Percentiles rank a stretch among this genome's conserved stretches.
Evolutionary conservation across 768 basidiomycete species (phyloP).

Genomic region (Crepidotus variabilis): DNA sequence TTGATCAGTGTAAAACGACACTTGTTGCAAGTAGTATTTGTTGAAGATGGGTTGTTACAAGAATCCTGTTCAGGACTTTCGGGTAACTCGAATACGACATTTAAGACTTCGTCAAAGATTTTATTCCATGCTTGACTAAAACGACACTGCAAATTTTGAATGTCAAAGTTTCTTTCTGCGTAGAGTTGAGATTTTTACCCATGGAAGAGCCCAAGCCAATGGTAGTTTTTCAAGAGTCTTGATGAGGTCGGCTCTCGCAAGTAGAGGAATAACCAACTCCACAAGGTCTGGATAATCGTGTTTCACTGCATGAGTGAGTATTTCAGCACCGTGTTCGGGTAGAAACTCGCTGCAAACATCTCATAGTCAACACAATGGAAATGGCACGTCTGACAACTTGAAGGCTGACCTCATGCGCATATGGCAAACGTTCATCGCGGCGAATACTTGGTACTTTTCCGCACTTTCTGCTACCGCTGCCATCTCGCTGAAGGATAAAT

Average conservation of each 20-base stretch:
- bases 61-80: background rate
- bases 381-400: background rate
- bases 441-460: conserved; percentile 10
- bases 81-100: background rate
- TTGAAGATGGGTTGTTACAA: background rate
- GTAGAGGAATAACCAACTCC: background rate
- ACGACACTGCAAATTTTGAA: background rate
- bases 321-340: conserved; percentile 3
- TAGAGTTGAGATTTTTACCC: conserved; percentile 5
- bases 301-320: conserved; percentile 9
- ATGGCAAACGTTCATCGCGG: conserved; percentile 8
- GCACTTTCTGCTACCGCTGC: conserved; percentile 5
- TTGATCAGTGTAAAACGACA: background rate
- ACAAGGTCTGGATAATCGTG: conserved; percentile 13
- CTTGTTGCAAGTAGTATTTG: background rate
- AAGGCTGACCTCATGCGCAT: conserved; percentile 2
- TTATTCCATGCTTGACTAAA: background rate
- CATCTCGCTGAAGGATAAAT: background rate
- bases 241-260: conserved; percentile 7
- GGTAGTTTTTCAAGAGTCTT: conserved; percentile 10
- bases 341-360: background rate
- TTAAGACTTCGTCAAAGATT: background rate
- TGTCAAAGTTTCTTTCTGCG: background rate
- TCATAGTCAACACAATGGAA: background rate
- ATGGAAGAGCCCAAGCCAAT: conserved; percentile 7